Evolutionary conservation across 2,329 filamentous ascomycete species (phyloP).

Genomic region (Claviceps africana): DNA sequence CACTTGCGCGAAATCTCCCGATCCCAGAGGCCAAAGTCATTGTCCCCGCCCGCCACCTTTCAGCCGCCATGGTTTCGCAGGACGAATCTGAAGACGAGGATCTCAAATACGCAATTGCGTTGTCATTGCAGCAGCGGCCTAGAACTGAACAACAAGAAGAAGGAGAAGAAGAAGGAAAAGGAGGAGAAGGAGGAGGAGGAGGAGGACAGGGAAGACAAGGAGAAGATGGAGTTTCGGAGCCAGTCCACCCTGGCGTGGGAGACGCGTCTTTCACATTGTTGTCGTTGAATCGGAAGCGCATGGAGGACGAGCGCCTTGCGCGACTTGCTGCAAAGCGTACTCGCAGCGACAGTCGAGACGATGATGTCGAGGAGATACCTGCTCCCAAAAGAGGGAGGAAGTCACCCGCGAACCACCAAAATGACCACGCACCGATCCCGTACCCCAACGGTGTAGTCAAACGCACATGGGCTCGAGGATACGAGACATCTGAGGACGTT

Average conservation of each 20-base stretch:
- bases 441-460: conserved; percentile 54
- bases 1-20: background rate
- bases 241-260: background rate
- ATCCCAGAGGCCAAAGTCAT: background rate
- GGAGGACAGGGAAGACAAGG: background rate
- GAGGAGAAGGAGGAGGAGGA: background rate
- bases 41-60: background rate
- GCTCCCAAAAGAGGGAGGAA: conserved; percentile 13
- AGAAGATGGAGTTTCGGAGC: background rate
- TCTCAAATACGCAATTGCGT: conserved; percentile 44
- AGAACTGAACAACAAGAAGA: background rate
- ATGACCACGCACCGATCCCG: conserved; percentile 14
- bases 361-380: conserved; percentile 16
- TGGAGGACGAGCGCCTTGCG: conserved; percentile 73
- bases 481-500: conserved; percentile 48
- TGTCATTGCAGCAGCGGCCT: conserved; percentile 32
- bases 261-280: conserved; percentile 23
- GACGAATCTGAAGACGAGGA: conserved; percentile 42
- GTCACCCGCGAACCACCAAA: conserved; percentile 6
- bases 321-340: conserved; percentile 45
- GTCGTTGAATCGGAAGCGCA: conserved; percentile 59
- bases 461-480: conserved; percentile 62
- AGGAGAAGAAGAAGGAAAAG: background rate
- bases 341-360: conserved; percentile 13
- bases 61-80: conserved; percentile 10